Percentiles rank a stretch among this genome's conserved stretches.
Conservation (phyloP, 2,329 filamentous ascomycete genomes). For the Botrytis fragariae region DNA sequence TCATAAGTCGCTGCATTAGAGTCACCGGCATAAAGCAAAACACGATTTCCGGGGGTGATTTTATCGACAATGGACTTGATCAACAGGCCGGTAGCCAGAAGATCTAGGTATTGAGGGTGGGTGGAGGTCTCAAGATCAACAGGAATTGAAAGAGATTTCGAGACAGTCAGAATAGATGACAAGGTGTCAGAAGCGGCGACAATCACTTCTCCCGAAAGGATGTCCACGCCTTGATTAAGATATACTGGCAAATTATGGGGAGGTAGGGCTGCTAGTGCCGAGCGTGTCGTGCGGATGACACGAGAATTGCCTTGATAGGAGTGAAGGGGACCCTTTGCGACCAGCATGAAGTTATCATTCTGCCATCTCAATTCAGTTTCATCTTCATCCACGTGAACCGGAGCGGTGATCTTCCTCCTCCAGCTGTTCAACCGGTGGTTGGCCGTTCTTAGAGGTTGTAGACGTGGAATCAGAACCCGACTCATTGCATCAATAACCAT, state of each 20-base stretch:
- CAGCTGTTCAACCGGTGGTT: not conserved
- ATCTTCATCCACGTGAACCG: not conserved
- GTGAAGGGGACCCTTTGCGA: not conserved
- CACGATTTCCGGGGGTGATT: not conserved
- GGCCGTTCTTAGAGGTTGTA: not conserved
- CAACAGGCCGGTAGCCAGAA: not conserved
- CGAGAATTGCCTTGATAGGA: not conserved
- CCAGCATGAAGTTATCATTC: not conserved
- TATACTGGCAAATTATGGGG: not conserved
- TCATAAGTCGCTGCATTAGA: not conserved
- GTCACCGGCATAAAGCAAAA: not conserved
- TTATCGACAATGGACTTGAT: not conserved
- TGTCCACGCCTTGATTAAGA: not conserved
- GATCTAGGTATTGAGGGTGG: not conserved
- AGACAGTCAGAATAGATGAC: not conserved
- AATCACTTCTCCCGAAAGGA: not conserved
- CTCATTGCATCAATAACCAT: not conserved
- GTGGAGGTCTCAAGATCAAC: not conserved
- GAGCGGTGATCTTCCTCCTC: not conserved
- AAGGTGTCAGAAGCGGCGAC: not conserved
- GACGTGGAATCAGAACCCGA: not conserved
- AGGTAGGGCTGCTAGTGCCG: not conserved
- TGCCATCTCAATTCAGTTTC: not conserved
- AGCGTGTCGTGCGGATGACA: not conserved
- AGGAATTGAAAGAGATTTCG: not conserved